phyloP scores from a whole-genome alignment of 257 asterid genomes.

The Solanum neorickii region DNA sequence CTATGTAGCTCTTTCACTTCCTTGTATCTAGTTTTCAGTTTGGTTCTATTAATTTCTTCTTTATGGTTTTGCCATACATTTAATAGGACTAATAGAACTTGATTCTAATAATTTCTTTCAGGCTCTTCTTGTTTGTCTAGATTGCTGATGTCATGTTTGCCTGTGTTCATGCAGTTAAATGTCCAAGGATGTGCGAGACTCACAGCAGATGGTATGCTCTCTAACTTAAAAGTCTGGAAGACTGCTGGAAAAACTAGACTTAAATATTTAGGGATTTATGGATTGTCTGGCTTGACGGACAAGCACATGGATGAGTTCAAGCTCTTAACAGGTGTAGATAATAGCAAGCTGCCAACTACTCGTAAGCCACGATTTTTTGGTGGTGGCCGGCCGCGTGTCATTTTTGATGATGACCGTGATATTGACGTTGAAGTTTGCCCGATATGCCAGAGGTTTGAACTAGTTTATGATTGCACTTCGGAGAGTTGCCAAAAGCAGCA shows the following conservation, averaged over 20 bases:
- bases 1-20: not conserved
- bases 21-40: not conserved
- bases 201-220: slow-evolving; percentile 24
- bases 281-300: slow-evolving; percentile 28
- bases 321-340: slow-evolving; percentile 35
- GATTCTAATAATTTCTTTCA: not conserved
- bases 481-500: slow-evolving; percentile 37
- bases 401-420: slow-evolving; percentile 55
- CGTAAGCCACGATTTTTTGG: slow-evolving; percentile 33
- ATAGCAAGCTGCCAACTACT: slow-evolving; percentile 10
- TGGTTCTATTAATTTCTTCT: not conserved
- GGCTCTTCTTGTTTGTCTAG: not conserved
- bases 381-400: slow-evolving; percentile 30
- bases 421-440: slow-evolving; percentile 68
- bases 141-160: not conserved
- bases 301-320: slow-evolving; percentile 45
- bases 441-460: slow-evolving; percentile 36
- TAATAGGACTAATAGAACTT: not conserved
- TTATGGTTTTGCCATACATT: not conserved
- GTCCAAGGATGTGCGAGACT: slow-evolving; percentile 49
- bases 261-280: slow-evolving; percentile 44
- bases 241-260: slow-evolving; percentile 43
- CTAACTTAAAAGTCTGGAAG: slow-evolving; percentile 39
- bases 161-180: slow-evolving; percentile 43
- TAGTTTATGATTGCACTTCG: slow-evolving; percentile 68